Evolutionary conservation across 192 early-diverging fungal genomes (phyloP).

Genomic region (Coemansia sp.): DNA sequence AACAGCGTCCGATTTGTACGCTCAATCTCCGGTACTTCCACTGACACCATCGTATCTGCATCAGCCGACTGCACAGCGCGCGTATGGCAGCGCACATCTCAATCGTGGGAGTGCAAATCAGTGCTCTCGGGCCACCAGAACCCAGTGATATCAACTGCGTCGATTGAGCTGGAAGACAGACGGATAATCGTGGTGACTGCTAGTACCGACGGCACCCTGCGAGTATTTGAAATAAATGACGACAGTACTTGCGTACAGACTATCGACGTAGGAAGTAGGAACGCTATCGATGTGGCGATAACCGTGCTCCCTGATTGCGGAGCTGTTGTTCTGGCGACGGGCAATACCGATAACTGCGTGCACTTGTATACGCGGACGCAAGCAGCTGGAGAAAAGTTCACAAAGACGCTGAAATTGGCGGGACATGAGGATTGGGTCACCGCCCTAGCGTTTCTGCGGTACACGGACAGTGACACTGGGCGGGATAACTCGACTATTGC

Average conservation of each 20-base stretch:
- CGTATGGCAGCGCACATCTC: constrained; percentile 65
- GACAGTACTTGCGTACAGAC: constrained; percentile 68
- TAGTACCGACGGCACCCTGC: constrained; percentile 30
- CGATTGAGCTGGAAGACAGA: constrained; percentile 3
- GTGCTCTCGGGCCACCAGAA: constrained; percentile 70
- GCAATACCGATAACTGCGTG: constrained; percentile 80
- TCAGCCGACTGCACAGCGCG: constrained; percentile 79
- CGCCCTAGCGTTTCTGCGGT: constrained; percentile 72
- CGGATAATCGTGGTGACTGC: constrained; percentile 24
- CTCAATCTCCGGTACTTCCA: constrained; percentile 51
- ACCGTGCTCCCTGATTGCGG: constrained; percentile 62
- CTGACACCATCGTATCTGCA: constrained; percentile 72
- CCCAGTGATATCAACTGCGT: constrained; percentile 67
- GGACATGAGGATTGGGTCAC: constrained; percentile 97
- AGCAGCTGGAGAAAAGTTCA: constrained; percentile 60
- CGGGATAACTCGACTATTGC: constrained; percentile 17
- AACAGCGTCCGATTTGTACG: constrained; percentile 77
- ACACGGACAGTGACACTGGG: constrained; percentile 43
- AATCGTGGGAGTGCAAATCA: constrained; percentile 66
- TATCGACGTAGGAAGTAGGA: constrained; percentile 67
- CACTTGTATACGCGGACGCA: constrained; percentile 66
- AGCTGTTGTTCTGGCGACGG: constrained; percentile 75
- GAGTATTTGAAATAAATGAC: constrained; percentile 23
- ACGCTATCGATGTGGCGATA: constrained; percentile 71
- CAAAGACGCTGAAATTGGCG: constrained; percentile 64